phyloP scores from a whole-genome alignment of 2,329 filamentous ascomycete genomes.

The Colletotrichum sp. region DNA sequence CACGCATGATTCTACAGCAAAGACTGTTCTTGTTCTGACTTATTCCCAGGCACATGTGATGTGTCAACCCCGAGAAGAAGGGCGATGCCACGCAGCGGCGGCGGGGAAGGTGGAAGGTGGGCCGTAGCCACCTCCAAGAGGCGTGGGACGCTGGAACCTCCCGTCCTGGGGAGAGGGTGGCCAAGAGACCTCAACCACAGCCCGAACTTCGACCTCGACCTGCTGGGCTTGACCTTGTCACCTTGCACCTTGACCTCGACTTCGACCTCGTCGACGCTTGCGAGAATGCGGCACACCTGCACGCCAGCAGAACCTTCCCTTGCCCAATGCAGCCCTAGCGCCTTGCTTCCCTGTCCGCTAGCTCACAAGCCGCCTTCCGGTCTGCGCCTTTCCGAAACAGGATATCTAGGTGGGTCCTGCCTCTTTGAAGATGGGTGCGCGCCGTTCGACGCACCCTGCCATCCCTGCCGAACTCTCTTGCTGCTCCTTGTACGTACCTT shows the following conservation, averaged over 20 bases:
- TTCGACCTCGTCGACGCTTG: neutral
- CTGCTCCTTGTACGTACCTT: neutral
- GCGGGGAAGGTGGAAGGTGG: neutral
- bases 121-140: neutral
- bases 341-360: neutral
- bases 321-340: constrained; percentile 12
- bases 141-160: neutral
- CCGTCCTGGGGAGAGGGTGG: neutral
- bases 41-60: neutral
- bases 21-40: neutral
- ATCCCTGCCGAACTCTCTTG: neutral
- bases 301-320: neutral
- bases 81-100: neutral
- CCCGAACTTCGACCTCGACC: neutral
- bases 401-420: neutral
- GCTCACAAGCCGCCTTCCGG: neutral
- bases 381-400: neutral
- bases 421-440: neutral
- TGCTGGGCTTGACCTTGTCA: neutral
- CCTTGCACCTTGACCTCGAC: neutral
- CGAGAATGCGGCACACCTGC: neutral
- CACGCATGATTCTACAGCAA: neutral
- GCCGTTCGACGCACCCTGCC: neutral
- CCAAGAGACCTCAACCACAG: neutral
- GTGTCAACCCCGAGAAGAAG: neutral